Conservation (phyloP, 371 early-diverging fungal genomes). For the Mortierella sp. region DNA sequence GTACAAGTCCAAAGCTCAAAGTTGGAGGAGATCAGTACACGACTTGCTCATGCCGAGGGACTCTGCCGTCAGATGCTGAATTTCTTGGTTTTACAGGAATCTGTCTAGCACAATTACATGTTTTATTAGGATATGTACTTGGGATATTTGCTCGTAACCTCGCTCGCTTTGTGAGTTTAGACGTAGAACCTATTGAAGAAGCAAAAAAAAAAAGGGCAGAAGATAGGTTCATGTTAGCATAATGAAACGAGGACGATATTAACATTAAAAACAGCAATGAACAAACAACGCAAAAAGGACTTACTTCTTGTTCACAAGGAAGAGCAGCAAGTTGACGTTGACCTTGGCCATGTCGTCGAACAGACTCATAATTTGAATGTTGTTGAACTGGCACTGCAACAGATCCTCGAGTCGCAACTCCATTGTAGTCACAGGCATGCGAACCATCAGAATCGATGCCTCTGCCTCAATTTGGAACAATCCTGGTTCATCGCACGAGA, state of each 20-base stretch:
- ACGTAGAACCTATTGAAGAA: conserved; percentile 15
- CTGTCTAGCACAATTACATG: conserved; percentile 10
- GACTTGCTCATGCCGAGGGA: conserved; percentile 27
- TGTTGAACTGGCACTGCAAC: conserved; percentile 92
- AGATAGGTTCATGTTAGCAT: background rate
- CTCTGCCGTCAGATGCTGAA: conserved; percentile 37
- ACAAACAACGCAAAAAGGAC: background rate
- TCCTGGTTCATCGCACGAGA: conserved; percentile 93
- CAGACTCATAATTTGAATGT: conserved; percentile 85
- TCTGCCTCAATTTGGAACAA: conserved; percentile 82
- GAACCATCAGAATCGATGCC: conserved; percentile 83
- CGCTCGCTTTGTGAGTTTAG: too few species aligned
- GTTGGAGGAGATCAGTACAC: conserved; percentile 30
- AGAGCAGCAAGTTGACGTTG: conserved; percentile 94
- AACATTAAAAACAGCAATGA: background rate
- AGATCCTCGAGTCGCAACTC: conserved; percentile 93
- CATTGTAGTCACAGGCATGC: conserved; percentile 78
- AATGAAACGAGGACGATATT: too few species aligned
- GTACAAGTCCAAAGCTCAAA: conserved; percentile 45
- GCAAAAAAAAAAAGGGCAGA: background rate
- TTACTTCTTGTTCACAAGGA: conserved; percentile 97
- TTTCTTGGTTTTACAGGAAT: conserved; percentile 40
- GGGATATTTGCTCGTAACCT: too few species aligned
- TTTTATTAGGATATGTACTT: too few species aligned
- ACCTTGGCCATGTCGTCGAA: conserved; percentile 93